Percentiles rank a stretch among this genome's conserved stretches.
Evolutionary conservation across 179 eudicot species (phyloP).

Genomic region (Sideroxylon spinosum): DNA sequence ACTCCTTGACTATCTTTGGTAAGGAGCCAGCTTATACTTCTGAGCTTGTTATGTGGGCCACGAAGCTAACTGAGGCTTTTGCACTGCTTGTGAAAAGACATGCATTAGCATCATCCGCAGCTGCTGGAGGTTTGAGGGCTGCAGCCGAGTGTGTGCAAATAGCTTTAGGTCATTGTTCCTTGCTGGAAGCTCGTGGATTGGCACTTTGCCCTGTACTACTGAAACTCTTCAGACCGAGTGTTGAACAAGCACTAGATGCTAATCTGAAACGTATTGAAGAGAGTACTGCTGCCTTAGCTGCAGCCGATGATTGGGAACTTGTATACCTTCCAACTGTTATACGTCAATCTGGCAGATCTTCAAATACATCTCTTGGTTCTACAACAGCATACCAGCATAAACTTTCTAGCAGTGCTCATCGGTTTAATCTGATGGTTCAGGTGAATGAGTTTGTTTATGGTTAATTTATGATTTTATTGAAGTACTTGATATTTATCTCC

Average conservation of each 20-base stretch:
- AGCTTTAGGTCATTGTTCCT: slow-evolving; percentile 95
- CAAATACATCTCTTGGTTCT: slow-evolving; percentile 41
- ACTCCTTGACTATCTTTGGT: slow-evolving; percentile 76
- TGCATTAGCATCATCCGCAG: slow-evolving; percentile 95
- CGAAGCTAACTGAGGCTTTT: slow-evolving; percentile 82
- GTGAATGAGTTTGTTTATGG: slow-evolving; percentile 32
- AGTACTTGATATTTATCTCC: background rate
- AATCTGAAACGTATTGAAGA: slow-evolving; percentile 93
- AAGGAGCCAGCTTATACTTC: slow-evolving; percentile 83
- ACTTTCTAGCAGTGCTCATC: slow-evolving; percentile 95
- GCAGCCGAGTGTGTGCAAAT: slow-evolving; percentile 99
- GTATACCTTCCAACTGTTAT: slow-evolving; percentile 44
- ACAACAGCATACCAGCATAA: slow-evolving; percentile 60
- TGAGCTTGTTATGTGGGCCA: slow-evolving; percentile 96
- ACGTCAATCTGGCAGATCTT: slow-evolving; percentile 67
- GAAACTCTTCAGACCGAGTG: slow-evolving; percentile 85
- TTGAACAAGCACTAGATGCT: slow-evolving; percentile 94
- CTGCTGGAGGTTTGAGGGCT: slow-evolving; percentile 95
- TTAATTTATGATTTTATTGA: background rate
- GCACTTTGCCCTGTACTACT: slow-evolving; percentile 89
- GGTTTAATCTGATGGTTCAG: slow-evolving; percentile 91
- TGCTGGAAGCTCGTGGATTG: slow-evolving; percentile 86
- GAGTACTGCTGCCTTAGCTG: slow-evolving; percentile 94
- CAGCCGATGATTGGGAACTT: slow-evolving; percentile 97
- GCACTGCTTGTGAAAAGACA: slow-evolving; percentile 88